phyloP scores from a whole-genome alignment of 75 land plant species.

The Cunninghamia lanceolata region DNA sequence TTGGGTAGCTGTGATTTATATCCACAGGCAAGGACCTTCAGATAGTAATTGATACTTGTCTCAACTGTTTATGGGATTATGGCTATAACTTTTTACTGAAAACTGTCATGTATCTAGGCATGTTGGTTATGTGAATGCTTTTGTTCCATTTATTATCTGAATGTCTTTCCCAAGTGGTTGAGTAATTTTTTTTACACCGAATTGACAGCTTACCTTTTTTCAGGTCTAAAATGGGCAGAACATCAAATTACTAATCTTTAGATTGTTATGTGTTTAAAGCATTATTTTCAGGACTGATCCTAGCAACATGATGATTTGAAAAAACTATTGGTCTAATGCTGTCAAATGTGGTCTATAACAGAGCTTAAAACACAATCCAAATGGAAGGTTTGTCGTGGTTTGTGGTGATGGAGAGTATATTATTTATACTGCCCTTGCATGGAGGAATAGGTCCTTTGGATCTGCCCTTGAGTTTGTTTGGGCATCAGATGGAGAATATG shows the following conservation, averaged over 20 bases:
- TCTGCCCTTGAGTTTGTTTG: conserved; percentile 96
- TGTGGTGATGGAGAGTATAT: conserved; percentile 99
- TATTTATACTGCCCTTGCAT: conserved; percentile 95
- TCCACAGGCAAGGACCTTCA: conserved; percentile 61
- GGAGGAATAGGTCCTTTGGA: conserved; percentile 98
- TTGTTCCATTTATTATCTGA: neutral
- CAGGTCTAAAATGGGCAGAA: neutral
- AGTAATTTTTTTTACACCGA: neutral
- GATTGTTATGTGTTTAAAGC: neutral
- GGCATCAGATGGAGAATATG: conserved; percentile 98
- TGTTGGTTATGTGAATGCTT: neutral
- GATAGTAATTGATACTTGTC: neutral
- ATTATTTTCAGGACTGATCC: neutral
- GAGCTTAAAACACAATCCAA: conserved; percentile 97
- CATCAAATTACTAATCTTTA: neutral
- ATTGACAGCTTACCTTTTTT: neutral
- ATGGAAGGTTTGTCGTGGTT: conserved; percentile 98
- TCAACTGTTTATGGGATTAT: neutral
- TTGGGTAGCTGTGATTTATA: conserved; percentile 99
- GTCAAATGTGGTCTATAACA: conserved; percentile 27
- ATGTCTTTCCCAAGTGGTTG: neutral
- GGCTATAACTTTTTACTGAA: neutral
- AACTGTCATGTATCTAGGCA: neutral
- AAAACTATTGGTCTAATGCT: neutral
- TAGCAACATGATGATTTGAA: conserved; percentile 8